Percentiles rank a stretch among this genome's conserved stretches.
These are phyloP conservation scores for Limonium bicolor DNA, from an alignment of 148 eudicot genomes.

Conservation along the genomic window DNA sequence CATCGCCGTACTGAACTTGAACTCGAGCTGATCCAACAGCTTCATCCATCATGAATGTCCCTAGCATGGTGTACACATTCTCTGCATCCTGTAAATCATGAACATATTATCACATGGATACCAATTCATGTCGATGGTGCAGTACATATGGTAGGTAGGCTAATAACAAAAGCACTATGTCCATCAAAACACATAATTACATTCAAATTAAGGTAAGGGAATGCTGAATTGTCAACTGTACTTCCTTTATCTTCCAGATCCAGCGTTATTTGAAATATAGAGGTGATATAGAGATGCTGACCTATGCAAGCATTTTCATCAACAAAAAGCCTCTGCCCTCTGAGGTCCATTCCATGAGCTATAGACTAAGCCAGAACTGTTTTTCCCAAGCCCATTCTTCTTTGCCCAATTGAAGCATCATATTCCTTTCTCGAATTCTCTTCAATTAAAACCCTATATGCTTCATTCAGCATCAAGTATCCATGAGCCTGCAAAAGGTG, in stretches of 20 bases:
- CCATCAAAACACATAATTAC: too few species aligned
- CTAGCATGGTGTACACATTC: constrained; percentile 41
- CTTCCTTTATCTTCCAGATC: too few species aligned
- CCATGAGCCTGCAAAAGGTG: constrained; percentile 52
- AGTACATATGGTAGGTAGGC: too few species aligned
- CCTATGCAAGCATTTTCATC: constrained; percentile 56
- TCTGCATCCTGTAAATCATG: constrained; percentile 27
- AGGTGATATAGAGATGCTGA: constrained; percentile 4
- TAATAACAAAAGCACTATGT: too few species aligned
- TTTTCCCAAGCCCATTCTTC: neutral
- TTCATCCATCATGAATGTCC: constrained; percentile 44
- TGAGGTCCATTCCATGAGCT: constrained; percentile 45
- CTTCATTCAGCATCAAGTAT: constrained; percentile 33
- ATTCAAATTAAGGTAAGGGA: too few species aligned
- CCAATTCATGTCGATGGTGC: too few species aligned
- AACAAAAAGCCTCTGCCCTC: constrained; percentile 42
- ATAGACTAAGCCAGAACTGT: constrained; percentile 11
- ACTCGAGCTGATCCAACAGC: constrained; percentile 34
- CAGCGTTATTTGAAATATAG: too few species aligned
- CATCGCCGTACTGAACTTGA: constrained; percentile 39
- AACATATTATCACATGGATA: neutral
- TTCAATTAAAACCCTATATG: constrained; percentile 31
- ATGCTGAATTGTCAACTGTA: too few species aligned
- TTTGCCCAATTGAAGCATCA: constrained; percentile 30
- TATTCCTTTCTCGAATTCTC: constrained; percentile 33